These are phyloP conservation scores for Daldinia grandis DNA, from an alignment of 495 filamentous ascomycete genomes.

Conservation along the genomic window DNA sequence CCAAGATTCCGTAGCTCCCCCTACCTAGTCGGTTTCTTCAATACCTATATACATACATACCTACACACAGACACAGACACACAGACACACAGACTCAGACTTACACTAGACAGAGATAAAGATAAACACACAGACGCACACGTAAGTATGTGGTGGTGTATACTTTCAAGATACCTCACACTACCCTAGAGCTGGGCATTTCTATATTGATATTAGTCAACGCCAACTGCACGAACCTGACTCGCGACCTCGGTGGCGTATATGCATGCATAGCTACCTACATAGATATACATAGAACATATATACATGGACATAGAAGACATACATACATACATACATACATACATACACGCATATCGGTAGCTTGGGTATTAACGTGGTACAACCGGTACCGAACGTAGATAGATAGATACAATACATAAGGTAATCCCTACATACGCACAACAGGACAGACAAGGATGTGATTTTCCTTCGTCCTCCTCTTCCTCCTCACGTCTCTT, in stretches of 20 bases:
- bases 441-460: constrained; percentile 8
- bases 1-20: constrained; percentile 20
- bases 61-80: not conserved
- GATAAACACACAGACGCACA: not conserved
- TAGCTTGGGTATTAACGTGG: not conserved
- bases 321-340: not conserved
- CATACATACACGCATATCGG: not conserved
- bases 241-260: constrained; percentile 9
- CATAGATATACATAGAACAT: not conserved
- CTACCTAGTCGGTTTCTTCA: not conserved
- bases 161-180: not conserved
- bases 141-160: no score
- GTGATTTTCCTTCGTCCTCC: not conserved
- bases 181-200: not conserved
- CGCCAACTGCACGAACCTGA: constrained; percentile 24
- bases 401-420: not conserved
- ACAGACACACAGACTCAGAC: not conserved
- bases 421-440: no score
- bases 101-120: no score
- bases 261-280: constrained; percentile 12
- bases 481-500: not conserved
- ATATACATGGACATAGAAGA: not conserved
- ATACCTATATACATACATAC: no score
- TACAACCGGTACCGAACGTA: not conserved
- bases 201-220: constrained; percentile 8